phyloP scores from a whole-genome alignment of 257 asterid genomes.

The Lantana camara region DNA sequence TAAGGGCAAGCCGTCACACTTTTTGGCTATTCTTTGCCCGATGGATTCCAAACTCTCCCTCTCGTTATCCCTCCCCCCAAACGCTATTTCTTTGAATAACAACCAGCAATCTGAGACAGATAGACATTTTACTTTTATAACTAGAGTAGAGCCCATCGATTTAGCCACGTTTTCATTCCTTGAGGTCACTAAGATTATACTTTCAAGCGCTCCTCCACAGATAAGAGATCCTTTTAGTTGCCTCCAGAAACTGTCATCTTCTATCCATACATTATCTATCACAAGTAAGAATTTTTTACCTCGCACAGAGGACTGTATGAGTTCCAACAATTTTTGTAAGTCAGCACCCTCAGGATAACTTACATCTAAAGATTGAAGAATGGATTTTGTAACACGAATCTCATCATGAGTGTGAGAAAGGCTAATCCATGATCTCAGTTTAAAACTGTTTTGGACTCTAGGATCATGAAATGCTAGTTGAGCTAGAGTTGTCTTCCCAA shows the following conservation, averaged over 20 bases:
- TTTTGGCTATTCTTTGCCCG: constrained; percentile 6
- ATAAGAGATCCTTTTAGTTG: not conserved
- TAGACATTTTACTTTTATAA: not conserved
- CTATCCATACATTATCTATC: not conserved
- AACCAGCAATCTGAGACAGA: not conserved
- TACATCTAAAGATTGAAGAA: not conserved
- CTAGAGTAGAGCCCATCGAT: not conserved
- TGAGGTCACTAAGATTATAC: not conserved
- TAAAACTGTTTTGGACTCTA: not conserved
- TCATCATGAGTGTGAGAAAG: not conserved
- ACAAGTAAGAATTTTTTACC: not conserved
- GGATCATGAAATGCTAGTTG: constrained; percentile 6
- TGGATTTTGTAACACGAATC: not conserved
- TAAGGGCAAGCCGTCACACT: constrained; percentile 20
- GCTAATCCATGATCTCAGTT: not conserved
- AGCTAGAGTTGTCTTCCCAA: constrained; percentile 16
- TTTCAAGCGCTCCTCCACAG: not conserved
- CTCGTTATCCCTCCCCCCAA: not conserved
- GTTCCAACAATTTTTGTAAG: not conserved
- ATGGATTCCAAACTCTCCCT: not conserved
- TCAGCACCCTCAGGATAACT: not conserved
- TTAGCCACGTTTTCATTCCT: not conserved
- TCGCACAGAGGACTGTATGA: not conserved
- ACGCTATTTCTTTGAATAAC: constrained; percentile 1
- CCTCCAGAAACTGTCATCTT: not conserved